Base-by-base conservation (phyloP, 2,329 filamentous ascomycete species). In the Kalaharituber pfeilii region DNA sequence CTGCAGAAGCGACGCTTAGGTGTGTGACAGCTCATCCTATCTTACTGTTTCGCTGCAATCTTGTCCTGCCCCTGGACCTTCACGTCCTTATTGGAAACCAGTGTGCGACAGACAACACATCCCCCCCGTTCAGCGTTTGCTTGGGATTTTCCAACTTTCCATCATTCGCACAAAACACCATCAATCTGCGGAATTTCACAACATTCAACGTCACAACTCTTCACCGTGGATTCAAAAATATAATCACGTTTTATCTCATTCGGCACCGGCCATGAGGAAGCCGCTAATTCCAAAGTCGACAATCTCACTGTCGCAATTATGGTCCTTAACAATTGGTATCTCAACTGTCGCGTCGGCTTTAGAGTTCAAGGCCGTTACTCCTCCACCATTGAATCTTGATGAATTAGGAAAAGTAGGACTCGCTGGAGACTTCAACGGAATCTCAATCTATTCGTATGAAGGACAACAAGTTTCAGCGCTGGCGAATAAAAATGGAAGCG, bases 371-470 rank as follows among this genome's bases (percentile, higher is more conserved):
- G 69, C 69, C 8, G 56, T 75, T 47, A 68, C 72, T 45, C 65
- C 68, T 36, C 79, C 85, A 2, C 72, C 78, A 13, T 73, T 84
- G 54, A 80, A 88, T 64, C 77, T 98, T 66, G 84, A 94, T 66
- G 75, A 94, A 56, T 73, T 98, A 30, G 91, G 91, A 55, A 79
- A 84, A 63, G 81, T 95, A 61, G 87, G 84, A 53, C 75, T 98
- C 56, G 83, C 80, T 1, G 91, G 91, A 63, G 82, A 95, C 69
- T 98, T 94, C 67, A 80, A 85, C 64, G 86, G 87, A 53, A 84
- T 96, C 63, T 95, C 91, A 11, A 72, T 95, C 36, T 96, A 91
- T 71, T 74, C 88, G 66, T 96, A 81, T 64, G 74, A 82, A 64
- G 85, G 83, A 59, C 89, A 98, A 67, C 81, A 74, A 56, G 79